Evolutionary conservation across 1,139 yeast genomes (phyloP).

Genomic region (Taphrina pruni): DNA sequence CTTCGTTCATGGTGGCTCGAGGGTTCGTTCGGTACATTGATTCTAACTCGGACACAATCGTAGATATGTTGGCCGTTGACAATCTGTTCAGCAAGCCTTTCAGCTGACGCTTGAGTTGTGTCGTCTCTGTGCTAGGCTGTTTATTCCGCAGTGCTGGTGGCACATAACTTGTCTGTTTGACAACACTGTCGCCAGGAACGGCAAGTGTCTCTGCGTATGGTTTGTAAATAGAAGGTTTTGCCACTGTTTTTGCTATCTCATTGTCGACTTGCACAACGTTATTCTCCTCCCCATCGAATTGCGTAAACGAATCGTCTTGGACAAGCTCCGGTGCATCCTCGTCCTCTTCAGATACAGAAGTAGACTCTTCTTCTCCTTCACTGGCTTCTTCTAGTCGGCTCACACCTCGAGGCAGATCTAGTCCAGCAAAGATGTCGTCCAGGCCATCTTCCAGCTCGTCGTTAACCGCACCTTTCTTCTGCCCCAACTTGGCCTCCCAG

Average conservation of each 20-base stretch:
- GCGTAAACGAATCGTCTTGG: background rate
- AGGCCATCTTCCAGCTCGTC: constrained; percentile 32
- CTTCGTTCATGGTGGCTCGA: constrained; percentile 75
- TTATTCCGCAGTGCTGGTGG: constrained; percentile 77
- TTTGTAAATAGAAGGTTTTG: constrained; percentile 29
- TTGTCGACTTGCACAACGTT: background rate
- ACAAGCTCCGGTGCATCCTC: constrained; percentile 12
- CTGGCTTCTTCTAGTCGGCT: constrained; percentile 28
- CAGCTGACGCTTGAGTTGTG: constrained; percentile 42
- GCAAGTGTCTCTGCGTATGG: constrained; percentile 4
- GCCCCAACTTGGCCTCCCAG: constrained; percentile 33
- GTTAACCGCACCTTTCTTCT: constrained; percentile 9
- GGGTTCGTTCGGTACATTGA: constrained; percentile 68
- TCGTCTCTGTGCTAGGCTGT: constrained; percentile 13
- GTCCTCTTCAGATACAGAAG: constrained; percentile 5
- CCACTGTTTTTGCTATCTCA: background rate
- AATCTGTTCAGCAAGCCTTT: constrained; percentile 70
- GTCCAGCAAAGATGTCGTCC: constrained; percentile 35
- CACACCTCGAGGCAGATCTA: constrained; percentile 29
- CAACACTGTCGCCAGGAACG: background rate
- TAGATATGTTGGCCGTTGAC: constrained; percentile 78
- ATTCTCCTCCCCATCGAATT: background rate
- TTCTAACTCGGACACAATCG: constrained; percentile 73
- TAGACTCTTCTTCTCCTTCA: background rate
- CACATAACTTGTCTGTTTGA: constrained; percentile 57